Evolutionary conservation across 495 filamentous ascomycete species (phyloP).

Genomic region (Podospora fimiseda): DNA sequence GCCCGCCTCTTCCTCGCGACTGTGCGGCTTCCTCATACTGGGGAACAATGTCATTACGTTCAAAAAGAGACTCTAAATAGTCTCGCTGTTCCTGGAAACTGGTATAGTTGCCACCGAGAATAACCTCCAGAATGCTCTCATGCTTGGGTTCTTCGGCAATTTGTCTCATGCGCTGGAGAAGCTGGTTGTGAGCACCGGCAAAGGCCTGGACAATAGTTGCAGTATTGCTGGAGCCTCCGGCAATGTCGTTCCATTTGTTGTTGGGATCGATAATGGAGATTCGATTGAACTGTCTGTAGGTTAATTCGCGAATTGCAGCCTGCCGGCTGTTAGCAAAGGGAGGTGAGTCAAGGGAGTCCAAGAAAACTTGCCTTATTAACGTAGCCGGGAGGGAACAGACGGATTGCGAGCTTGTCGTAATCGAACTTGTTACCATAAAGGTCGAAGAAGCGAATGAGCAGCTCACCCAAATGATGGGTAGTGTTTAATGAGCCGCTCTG

Average conservation of each 20-base stretch:
- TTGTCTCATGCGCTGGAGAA: conserved; percentile 53
- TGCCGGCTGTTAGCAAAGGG: conserved; percentile 24
- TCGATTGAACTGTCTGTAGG: conserved; percentile 45
- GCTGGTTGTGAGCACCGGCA: conserved; percentile 48
- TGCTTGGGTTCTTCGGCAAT: conserved; percentile 15
- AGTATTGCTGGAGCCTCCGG: conserved; percentile 68
- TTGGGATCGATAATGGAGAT: conserved; percentile 88
- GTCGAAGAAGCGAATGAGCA: conserved; percentile 79
- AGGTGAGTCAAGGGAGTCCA: neutral
- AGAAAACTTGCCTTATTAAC: conserved; percentile 68
- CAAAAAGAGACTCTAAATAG: conserved; percentile 27
- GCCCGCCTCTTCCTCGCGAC: no score
- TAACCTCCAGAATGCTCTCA: conserved; percentile 55
- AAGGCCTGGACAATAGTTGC: conserved; percentile 57
- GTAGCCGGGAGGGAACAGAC: conserved; percentile 63
- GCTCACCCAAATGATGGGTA: conserved; percentile 62
- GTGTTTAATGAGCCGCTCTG: conserved; percentile 50
- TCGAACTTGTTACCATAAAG: conserved; percentile 81
- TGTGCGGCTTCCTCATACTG: neutral
- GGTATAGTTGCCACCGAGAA: conserved; percentile 67
- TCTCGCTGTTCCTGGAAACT: conserved; percentile 59
- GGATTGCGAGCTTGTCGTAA: conserved; percentile 58
- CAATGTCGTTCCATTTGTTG: conserved; percentile 72
- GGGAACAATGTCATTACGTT: neutral
- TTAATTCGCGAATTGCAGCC: conserved; percentile 28